Conservation (phyloP, 305 asterid genomes). For the Fraxinus greggii region DNA sequence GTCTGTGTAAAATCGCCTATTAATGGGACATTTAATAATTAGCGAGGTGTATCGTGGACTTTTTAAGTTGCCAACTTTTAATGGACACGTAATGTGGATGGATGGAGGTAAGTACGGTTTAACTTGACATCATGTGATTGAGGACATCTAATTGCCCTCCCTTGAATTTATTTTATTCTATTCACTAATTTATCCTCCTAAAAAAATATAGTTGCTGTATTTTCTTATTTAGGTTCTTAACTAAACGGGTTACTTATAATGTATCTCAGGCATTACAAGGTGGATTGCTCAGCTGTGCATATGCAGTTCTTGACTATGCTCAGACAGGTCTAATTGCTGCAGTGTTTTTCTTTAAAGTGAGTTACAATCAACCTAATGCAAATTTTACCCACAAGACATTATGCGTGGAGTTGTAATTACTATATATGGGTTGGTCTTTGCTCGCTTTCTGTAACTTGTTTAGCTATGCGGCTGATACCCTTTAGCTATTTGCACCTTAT, state of each 20-base stretch:
- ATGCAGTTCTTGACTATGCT: conserved; percentile 95
- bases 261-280: conserved; percentile 74
- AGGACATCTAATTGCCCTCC: background rate
- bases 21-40: conserved; percentile 6
- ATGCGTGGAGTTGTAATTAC: conserved; percentile 1
- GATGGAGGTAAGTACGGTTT: background rate
- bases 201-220: conserved; percentile 9
- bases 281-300: conserved; percentile 69
- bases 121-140: background rate
- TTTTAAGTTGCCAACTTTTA: background rate
- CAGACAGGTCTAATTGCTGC: conserved; percentile 98
- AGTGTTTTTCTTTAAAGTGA: conserved; percentile 90
- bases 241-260: conserved; percentile 24
- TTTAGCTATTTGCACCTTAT: background rate
- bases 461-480: background rate
- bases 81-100: background rate
- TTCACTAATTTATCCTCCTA: conserved; percentile 12
- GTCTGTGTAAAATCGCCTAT: background rate
- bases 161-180: background rate
- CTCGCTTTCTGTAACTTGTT: background rate
- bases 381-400: background rate
- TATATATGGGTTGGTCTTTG: background rate
- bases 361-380: conserved; percentile 30
- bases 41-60: background rate
- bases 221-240: conserved; percentile 25